These are phyloP conservation scores for Eragrostis nindensis DNA, from an alignment of 176 grass and related monocot species.

Conservation along the genomic window DNA sequence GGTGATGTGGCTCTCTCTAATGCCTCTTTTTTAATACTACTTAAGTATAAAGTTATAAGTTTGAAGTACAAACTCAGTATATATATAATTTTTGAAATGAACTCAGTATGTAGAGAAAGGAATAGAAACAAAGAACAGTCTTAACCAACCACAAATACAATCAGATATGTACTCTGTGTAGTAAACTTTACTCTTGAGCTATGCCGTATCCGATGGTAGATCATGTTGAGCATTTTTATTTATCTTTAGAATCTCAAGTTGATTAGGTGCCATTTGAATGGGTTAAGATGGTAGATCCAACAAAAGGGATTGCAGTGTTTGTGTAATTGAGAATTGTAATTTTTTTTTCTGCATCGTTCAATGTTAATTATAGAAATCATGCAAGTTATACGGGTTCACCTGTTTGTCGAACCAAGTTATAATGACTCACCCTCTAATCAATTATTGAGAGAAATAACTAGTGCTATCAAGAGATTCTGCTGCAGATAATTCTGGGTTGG, in stretches of 20 bases:
- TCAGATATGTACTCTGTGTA: too few species aligned
- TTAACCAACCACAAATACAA: too few species aligned
- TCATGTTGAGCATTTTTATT: not conserved
- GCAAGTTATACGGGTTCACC: too few species aligned
- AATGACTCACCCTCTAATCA: not conserved
- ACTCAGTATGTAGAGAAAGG: too few species aligned
- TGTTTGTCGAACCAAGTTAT: not conserved
- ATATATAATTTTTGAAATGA: too few species aligned
- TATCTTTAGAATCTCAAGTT: not conserved
- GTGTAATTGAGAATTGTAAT: too few species aligned
- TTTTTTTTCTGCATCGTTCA: too few species aligned
- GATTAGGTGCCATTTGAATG: not conserved
- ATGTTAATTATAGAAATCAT: too few species aligned
- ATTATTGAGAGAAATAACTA: not conserved
- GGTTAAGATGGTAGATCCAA: too few species aligned
- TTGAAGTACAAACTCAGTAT: not conserved
- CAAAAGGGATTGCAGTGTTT: too few species aligned
- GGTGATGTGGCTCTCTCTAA: not conserved
- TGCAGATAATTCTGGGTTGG: not conserved
- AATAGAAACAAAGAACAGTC: too few species aligned
- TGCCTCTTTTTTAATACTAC: not conserved
- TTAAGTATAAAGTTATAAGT: not conserved
- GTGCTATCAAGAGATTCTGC: not conserved
- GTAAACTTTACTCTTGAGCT: not conserved
- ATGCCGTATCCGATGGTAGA: not conserved